Percentiles rank a stretch among this genome's conserved stretches.
Conservation (phyloP, 2,329 filamentous ascomycete species). For the Neoscytalidium dimidiatum region DNA sequence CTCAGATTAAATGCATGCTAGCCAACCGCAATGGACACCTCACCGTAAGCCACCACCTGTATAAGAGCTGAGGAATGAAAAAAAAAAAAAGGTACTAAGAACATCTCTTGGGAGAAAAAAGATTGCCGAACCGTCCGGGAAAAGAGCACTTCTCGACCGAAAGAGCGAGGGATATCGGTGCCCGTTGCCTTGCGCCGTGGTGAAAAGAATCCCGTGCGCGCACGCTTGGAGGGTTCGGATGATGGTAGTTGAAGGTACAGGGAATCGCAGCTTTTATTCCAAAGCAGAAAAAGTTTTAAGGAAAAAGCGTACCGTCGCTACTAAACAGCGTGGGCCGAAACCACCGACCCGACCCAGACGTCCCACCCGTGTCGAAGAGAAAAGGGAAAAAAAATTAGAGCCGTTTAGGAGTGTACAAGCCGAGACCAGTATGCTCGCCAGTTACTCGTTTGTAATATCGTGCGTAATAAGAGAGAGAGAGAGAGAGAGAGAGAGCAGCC, state of each 20-base stretch:
- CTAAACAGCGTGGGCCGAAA: conserved; percentile 18
- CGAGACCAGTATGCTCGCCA: conserved; percentile 19
- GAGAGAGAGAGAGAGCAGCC: background rate
- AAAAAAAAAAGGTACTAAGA: conserved; percentile 15
- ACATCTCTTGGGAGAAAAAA: conserved; percentile 18
- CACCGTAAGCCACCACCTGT: conserved; percentile 20
- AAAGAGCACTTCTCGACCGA: conserved; percentile 18
- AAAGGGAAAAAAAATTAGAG: conserved; percentile 20
- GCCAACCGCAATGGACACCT: conserved; percentile 17
- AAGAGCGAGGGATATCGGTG: conserved; percentile 19
- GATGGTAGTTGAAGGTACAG: conserved; percentile 19
- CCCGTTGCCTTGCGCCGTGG: conserved; percentile 17
- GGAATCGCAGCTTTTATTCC: conserved; percentile 21
- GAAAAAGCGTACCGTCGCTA: conserved; percentile 15
- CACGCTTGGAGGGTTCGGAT: conserved; percentile 19
- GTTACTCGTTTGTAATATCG: conserved; percentile 21
- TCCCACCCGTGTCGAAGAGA: conserved; percentile 17
- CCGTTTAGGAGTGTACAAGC: conserved; percentile 21
- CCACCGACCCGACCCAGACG: conserved; percentile 19
- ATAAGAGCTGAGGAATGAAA: conserved; percentile 18
- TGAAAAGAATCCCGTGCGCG: conserved; percentile 13
- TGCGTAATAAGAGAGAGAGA: conserved; percentile 15
- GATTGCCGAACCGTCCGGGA: conserved; percentile 17
- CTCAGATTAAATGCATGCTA: conserved; percentile 19
- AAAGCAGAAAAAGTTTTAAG: conserved; percentile 19